phyloP scores from a whole-genome alignment of 2,329 filamentous ascomycete genomes.

The Gyromitra esculenta region DNA sequence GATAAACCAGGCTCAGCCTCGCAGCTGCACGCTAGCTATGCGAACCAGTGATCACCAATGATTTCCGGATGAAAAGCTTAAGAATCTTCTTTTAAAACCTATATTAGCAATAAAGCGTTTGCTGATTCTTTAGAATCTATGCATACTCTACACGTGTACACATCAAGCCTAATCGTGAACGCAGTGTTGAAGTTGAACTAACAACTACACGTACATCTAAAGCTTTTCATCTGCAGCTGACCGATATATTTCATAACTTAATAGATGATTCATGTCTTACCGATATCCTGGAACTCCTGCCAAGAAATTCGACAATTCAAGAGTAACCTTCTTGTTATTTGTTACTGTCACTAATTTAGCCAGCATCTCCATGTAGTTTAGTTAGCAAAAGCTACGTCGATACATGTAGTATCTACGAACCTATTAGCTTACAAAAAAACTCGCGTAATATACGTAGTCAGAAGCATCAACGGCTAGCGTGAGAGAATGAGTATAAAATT shows the following conservation, averaged over 20 bases:
- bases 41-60: not conserved
- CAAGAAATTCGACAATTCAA: not conserved
- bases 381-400: no score
- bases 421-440: no score
- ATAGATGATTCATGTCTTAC: not conserved
- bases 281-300: not conserved
- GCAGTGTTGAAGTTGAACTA: not conserved
- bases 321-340: no score
- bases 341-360: no score
- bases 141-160: not conserved
- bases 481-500: no score
- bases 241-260: not conserved
- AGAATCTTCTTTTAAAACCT: not conserved
- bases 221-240: not conserved
- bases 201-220: not conserved
- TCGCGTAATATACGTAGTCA: no score
- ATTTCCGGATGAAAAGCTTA: not conserved
- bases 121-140: not conserved
- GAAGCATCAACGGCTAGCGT: no score
- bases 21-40: not conserved
- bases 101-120: not conserved
- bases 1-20: not conserved
- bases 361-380: no score
- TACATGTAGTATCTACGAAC: no score
- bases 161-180: no score